Base-by-base conservation (phyloP, 148 eudicot species). In the Simmondsia chinensis region DNA sequence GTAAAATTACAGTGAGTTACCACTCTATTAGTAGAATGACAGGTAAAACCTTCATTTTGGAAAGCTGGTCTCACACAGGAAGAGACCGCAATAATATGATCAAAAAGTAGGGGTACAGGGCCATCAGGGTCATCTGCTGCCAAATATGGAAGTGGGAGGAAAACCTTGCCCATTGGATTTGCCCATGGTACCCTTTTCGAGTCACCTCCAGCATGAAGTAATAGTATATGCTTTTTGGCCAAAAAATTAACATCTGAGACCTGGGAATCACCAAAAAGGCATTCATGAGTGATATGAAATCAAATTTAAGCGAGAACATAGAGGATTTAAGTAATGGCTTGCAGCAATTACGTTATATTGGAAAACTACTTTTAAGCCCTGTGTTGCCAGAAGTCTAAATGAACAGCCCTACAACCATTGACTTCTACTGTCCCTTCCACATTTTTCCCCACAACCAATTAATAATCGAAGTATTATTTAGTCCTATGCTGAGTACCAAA, bases 161-260 rank as follows among this genome's bases (percentile, higher is more conserved):
- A 93, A 49, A 86, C 94, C 69, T 93, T 93, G 11, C 99, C 99
- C 99, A 86, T 93, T 2, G 99, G 96, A 60, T 93, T 93, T 46
- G 99, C 99, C 99, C 99, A 93, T 23, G 99, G 99, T 40, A 93
- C 96, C 63, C 99, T 75, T 69, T 93, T 93, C 9, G 99, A 93
- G 74, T 93, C 99, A 52, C 99, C 99, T 50, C 99, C 99, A 39
- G 99, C 99, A 67, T 86, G 99, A 59, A 93, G 83, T 62, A 93
- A 74, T 24, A 93, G 56, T 45, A 93, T 73, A 63, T 93, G 94
- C 53, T 69, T 82, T 56, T 69, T 69, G 31, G 72, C 76, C 47
- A 93, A 65, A 43, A 72, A 44, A 35, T 70, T 67, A 69, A 64
- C 60, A 50, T 71, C 50, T 48, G 61, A 9, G 23, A 32, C 19